Evolutionary conservation across 441 rosid genomes (phyloP).

Genomic region (Mallotus repandus): DNA sequence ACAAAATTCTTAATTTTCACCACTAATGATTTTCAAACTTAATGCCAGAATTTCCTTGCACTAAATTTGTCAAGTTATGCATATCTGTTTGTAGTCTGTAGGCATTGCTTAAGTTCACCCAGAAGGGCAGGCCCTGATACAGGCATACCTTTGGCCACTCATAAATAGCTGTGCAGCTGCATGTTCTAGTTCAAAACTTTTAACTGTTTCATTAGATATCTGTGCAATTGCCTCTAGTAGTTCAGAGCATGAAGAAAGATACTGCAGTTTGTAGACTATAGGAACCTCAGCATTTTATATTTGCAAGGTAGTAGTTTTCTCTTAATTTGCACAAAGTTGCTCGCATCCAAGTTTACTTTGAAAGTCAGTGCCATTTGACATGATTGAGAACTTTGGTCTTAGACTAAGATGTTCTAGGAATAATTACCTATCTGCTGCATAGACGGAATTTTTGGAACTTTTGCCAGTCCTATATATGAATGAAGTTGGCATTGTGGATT

Average conservation of each 20-base stretch:
- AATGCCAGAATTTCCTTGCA: constrained; percentile 2
- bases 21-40: constrained; percentile 11
- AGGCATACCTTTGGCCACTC: not conserved
- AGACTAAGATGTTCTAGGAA: not conserved
- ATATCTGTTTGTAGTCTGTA: not conserved
- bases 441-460: not conserved
- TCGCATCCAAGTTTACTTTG: not conserved
- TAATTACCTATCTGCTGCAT: not conserved
- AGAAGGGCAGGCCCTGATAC: not conserved
- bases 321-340: not conserved
- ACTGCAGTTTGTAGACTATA: not conserved
- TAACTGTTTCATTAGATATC: not conserved
- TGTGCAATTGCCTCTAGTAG: not conserved
- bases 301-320: not conserved
- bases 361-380: not conserved
- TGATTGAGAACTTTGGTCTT: not conserved
- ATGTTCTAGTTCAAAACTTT: not conserved
- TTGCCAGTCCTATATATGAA: not conserved
- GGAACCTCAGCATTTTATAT: not conserved
- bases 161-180: not conserved
- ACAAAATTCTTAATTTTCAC: constrained; percentile 11
- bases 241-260: not conserved
- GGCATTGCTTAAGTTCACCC: not conserved
- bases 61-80: not conserved
- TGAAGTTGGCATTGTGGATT: not conserved